These are phyloP conservation scores for Candida sp. DNA, from an alignment of 1,139 yeast species.

Conservation along the genomic window DNA sequence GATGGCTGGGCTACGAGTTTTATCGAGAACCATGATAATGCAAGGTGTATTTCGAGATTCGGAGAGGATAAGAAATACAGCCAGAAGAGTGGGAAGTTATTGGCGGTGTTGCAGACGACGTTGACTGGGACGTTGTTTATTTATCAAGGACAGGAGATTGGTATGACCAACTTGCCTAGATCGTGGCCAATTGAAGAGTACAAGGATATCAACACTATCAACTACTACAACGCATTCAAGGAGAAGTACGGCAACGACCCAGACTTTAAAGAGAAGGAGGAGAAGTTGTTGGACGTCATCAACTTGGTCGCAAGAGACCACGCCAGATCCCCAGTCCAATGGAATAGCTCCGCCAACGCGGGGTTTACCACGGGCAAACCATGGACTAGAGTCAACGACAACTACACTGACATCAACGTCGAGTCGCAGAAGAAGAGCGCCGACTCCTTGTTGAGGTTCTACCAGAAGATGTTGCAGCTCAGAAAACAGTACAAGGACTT, in stretches of 20 bases:
- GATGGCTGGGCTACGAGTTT: constrained; percentile 67
- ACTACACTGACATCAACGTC: constrained; percentile 53
- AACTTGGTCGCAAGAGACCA: constrained; percentile 53
- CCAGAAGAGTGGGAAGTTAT: constrained; percentile 46
- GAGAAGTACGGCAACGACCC: constrained; percentile 33
- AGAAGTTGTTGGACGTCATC: constrained; percentile 34
- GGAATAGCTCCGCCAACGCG: constrained; percentile 48
- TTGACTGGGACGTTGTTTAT: constrained; percentile 61
- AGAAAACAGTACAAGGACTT: constrained; percentile 51
- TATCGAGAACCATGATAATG: constrained; percentile 64
- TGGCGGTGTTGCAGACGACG: constrained; percentile 49
- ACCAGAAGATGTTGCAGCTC: constrained; percentile 42
- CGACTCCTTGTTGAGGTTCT: constrained; percentile 50
- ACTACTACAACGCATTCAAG: constrained; percentile 41
- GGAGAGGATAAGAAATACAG: constrained; percentile 45
- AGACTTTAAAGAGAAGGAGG: constrained; percentile 27
- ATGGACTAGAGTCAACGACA: constrained; percentile 60
- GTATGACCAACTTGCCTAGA: constrained; percentile 52
- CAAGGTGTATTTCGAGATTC: constrained; percentile 56
- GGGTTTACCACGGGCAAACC: constrained; percentile 57
- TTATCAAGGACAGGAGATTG: constrained; percentile 67
- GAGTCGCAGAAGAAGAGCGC: constrained; percentile 50
- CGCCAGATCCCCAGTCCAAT: constrained; percentile 64
- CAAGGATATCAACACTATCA: constrained; percentile 52
- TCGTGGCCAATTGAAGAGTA: constrained; percentile 55